Percentiles rank a stretch among this genome's conserved stretches.
Evolutionary conservation across 306 rosid genomes (phyloP).

Genomic region (Vachellia pachyceras): DNA sequence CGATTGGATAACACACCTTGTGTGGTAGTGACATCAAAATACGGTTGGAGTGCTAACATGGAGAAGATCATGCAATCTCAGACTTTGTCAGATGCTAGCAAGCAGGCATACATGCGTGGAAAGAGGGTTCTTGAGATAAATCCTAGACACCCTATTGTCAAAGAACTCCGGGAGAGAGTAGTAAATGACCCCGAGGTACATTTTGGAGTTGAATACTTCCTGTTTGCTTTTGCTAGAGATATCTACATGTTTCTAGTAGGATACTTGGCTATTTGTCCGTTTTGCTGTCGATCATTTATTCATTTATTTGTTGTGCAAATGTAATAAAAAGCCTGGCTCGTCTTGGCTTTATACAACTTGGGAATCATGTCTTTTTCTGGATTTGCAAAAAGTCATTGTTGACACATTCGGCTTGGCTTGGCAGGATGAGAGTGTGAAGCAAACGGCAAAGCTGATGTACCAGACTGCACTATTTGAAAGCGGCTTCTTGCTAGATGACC

Average conservation of each 20-base stretch:
- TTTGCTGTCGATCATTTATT: neutral
- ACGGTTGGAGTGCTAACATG: slow-evolving; percentile 99
- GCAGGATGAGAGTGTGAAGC: slow-evolving; percentile 88
- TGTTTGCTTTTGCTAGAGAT: neutral
- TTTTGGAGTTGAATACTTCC: slow-evolving; percentile 9
- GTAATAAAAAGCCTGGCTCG: neutral
- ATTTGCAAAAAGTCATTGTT: neutral
- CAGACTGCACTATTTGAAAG: slow-evolving; percentile 97
- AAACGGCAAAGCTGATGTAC: slow-evolving; percentile 84
- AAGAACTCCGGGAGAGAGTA: slow-evolving; percentile 93
- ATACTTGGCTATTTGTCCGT: neutral
- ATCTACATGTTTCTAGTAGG: neutral
- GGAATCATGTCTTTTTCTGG: neutral
- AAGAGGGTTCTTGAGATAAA: slow-evolving; percentile 99
- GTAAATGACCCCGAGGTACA: slow-evolving; percentile 86
- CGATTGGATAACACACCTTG: slow-evolving; percentile 97
- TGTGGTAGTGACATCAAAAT: slow-evolving; percentile 97
- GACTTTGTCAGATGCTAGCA: slow-evolving; percentile 88
- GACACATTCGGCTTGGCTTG: slow-evolving; percentile 23
- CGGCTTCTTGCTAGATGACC: slow-evolving; percentile 80
- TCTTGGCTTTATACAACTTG: neutral
- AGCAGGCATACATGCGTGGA: slow-evolving; percentile 98
- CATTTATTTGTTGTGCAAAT: neutral
- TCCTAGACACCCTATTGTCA: slow-evolving; percentile 97
- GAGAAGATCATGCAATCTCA: slow-evolving; percentile 98